These are phyloP conservation scores for Paxillus involutus DNA, from an alignment of 768 basidiomycete species.

Conservation along the genomic window DNA sequence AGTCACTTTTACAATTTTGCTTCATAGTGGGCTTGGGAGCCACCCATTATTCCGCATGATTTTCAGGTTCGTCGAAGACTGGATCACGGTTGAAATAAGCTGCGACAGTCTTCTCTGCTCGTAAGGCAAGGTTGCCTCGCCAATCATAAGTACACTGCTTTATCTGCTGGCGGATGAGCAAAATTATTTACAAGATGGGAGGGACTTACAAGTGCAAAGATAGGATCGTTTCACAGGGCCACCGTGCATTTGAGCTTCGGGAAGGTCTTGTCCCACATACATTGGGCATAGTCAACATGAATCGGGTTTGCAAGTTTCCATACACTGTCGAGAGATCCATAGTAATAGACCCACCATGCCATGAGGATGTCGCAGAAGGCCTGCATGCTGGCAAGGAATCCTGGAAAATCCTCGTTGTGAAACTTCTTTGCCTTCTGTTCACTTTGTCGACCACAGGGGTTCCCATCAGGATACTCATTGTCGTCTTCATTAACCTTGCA, in stretches of 20 bases:
- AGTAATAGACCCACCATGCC: not conserved
- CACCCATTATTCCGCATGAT: too few relatives aligned
- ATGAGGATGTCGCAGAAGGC: not conserved
- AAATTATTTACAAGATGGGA: not conserved
- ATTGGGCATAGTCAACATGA: not conserved
- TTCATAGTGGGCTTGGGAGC: too few relatives aligned
- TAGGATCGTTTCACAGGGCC: not conserved
- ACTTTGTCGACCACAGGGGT: not conserved
- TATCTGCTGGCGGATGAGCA: too few relatives aligned
- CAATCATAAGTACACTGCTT: too few relatives aligned
- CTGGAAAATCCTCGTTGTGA: not conserved
- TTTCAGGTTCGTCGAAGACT: too few relatives aligned
- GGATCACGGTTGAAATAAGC: too few relatives aligned
- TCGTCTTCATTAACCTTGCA: not conserved
- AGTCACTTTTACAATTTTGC: not conserved
- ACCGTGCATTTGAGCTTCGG: not conserved
- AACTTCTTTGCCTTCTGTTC: not conserved
- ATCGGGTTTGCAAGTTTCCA: not conserved
- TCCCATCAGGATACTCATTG: not conserved
- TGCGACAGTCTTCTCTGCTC: too few relatives aligned
- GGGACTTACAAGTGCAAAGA: slow-evolving; percentile 2
- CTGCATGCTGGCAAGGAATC: not conserved
- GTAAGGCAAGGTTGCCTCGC: too few relatives aligned
- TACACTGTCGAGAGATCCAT: not conserved
- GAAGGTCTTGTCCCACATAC: not conserved